phyloP scores from a whole-genome alignment of 2,329 filamentous ascomycete species.

The Aspergillus felis region DNA sequence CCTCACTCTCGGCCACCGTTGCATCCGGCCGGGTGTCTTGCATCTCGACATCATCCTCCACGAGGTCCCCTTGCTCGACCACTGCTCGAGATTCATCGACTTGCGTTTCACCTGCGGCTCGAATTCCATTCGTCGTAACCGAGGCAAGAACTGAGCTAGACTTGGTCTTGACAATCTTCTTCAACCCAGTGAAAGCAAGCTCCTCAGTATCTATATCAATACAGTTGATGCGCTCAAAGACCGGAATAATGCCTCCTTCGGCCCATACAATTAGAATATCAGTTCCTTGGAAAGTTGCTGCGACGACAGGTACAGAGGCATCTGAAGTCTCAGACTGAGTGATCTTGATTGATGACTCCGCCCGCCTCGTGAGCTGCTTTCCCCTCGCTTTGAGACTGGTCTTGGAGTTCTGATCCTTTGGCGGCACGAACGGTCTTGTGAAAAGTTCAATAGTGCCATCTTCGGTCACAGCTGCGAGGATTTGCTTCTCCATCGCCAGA shows the following conservation, averaged over 20 bases:
- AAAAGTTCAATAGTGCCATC: constrained; percentile 50
- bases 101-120: constrained; percentile 47
- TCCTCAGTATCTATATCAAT: constrained; percentile 43
- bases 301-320: constrained; percentile 40
- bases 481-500: constrained; percentile 32
- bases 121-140: constrained; percentile 51
- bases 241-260: constrained; percentile 47
- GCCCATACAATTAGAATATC: constrained; percentile 47
- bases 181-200: constrained; percentile 42
- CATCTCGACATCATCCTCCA: constrained; percentile 42
- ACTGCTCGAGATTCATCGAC: constrained; percentile 57
- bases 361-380: constrained; percentile 43
- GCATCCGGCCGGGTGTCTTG: constrained; percentile 37
- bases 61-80: constrained; percentile 48
- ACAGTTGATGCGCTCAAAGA: constrained; percentile 49
- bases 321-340: constrained; percentile 39
- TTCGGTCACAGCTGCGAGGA: constrained; percentile 45
- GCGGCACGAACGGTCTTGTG: constrained; percentile 43
- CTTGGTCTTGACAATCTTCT: constrained; percentile 44
- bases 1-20: constrained; percentile 23
- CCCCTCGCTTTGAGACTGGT: constrained; percentile 43
- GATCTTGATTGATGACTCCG: constrained; percentile 44
- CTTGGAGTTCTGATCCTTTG: constrained; percentile 23
- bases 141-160: constrained; percentile 41
- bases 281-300: constrained; percentile 43